Conservation (phyloP, 2,329 filamentous ascomycete species). For the Pseudogymnoascus sp. region DNA sequence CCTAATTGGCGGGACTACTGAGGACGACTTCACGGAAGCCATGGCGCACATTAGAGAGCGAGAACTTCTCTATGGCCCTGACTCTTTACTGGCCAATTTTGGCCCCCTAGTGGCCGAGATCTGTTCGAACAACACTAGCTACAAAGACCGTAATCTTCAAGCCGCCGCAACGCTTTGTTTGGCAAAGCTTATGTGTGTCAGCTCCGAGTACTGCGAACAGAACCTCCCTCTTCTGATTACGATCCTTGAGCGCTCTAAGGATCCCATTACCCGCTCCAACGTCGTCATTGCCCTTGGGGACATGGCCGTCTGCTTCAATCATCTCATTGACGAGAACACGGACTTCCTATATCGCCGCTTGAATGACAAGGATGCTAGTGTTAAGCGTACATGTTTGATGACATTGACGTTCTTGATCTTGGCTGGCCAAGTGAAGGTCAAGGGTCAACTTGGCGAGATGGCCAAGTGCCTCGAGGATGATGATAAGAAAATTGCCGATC, state of each 20-base stretch:
- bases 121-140: conserved; percentile 87
- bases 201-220: conserved; percentile 87
- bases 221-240: conserved; percentile 92
- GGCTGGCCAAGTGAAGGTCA: conserved; percentile 97
- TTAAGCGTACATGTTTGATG: conserved; percentile 97
- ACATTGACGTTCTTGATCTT: conserved; percentile 95
- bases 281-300: conserved; percentile 94
- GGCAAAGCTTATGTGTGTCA: conserved; percentile 98
- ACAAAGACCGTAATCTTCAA: conserved; percentile 82
- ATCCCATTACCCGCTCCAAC: conserved; percentile 89
- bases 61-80: conserved; percentile 72
- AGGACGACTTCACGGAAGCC: conserved; percentile 84
- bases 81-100: conserved; percentile 80
- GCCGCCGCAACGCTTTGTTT: conserved; percentile 88
- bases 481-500: conserved; percentile 88
- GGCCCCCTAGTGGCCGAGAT: conserved; percentile 88
- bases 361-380: conserved; percentile 77
- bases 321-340: conserved; percentile 97
- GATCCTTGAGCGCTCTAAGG: conserved; percentile 88
- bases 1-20: conserved; percentile 90
- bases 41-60: conserved; percentile 78
- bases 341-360: conserved; percentile 93
- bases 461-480: conserved; percentile 95
- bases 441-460: conserved; percentile 97
- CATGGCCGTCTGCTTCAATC: conserved; percentile 99